Evolutionary conservation across 805 yeast species (phyloP).

Genomic region (Naumovozyma baii): DNA sequence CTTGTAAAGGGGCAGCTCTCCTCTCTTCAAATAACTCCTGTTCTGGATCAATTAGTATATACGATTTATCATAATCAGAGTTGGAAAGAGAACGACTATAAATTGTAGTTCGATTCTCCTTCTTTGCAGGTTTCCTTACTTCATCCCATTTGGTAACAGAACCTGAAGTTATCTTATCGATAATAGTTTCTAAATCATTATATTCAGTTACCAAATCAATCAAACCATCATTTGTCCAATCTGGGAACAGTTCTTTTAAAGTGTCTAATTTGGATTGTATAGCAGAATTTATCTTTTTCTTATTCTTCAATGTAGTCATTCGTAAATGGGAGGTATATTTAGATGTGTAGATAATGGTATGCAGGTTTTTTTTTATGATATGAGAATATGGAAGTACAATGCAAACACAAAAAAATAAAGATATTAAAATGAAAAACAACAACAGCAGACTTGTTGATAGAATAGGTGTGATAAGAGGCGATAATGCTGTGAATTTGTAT

Average conservation of each 20-base stretch:
- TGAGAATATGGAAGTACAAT: background rate
- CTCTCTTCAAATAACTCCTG: background rate
- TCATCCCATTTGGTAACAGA: conserved; percentile 91
- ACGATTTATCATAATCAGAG: background rate
- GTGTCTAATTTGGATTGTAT: conserved; percentile 38
- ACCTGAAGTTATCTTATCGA: conserved; percentile 83
- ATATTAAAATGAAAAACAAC: too few species aligned
- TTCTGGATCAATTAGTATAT: background rate
- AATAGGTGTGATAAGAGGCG: too few species aligned
- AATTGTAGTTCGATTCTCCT: conserved; percentile 31
- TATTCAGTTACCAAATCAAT: conserved; percentile 65
- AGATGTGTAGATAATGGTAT: too few species aligned
- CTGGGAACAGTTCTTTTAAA: conserved; percentile 82
- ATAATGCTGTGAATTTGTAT: too few species aligned
- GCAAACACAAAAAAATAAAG: too few species aligned
- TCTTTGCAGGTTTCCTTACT: conserved; percentile 58
- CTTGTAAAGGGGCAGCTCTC: background rate
- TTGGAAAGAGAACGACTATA: background rate
- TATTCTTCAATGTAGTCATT: conserved; percentile 17
- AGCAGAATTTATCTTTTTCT: conserved; percentile 23
- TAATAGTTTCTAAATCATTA: conserved; percentile 66
- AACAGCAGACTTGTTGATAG: too few species aligned
- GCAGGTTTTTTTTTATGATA: background rate
- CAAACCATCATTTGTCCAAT: conserved; percentile 85
- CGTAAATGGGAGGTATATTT: too few species aligned